These are phyloP conservation scores for Trapa incisa DNA, from an alignment of 345 rosid species.

Conservation along the genomic window DNA sequence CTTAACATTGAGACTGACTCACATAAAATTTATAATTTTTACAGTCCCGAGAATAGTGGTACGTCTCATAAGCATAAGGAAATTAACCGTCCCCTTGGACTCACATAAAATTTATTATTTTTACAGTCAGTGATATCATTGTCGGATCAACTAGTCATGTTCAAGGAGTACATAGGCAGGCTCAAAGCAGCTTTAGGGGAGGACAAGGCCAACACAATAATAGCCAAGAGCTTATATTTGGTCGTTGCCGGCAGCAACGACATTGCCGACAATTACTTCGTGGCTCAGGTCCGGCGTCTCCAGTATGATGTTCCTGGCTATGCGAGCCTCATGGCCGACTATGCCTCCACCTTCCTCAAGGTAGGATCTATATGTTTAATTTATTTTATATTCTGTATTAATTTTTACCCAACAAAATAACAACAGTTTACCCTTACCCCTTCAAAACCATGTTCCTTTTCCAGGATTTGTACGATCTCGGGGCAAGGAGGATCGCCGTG, in stretches of 20 bases:
- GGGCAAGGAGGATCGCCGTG: conserved; percentile 30
- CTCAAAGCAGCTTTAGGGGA: conserved; percentile 34
- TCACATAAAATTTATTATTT: too few species aligned
- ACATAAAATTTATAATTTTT: neutral
- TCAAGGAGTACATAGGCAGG: conserved; percentile 37
- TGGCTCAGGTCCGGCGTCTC: conserved; percentile 17
- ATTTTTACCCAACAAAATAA: too few species aligned
- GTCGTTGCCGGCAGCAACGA: conserved; percentile 47
- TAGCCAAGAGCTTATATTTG: conserved; percentile 29
- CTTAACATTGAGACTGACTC: too few species aligned
- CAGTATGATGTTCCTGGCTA: conserved; percentile 32
- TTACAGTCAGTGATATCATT: conserved; percentile 32
- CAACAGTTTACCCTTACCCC: too few species aligned
- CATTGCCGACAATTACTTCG: conserved; percentile 44
- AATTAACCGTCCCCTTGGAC: too few species aligned
- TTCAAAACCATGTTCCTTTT: neutral
- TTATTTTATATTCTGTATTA: too few species aligned
- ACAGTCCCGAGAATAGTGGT: conserved; percentile 39
- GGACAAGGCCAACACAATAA: conserved; percentile 25
- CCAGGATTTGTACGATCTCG: conserved; percentile 24
- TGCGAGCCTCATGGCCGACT: conserved; percentile 30
- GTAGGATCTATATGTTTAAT: conserved; percentile 6
- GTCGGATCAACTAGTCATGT: conserved; percentile 27
- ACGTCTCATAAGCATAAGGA: neutral
- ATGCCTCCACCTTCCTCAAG: conserved; percentile 32